These are phyloP conservation scores for Asterella californica DNA, from an alignment of 225 moss, liverwort and hornwort genomes.

Conservation along the genomic window DNA sequence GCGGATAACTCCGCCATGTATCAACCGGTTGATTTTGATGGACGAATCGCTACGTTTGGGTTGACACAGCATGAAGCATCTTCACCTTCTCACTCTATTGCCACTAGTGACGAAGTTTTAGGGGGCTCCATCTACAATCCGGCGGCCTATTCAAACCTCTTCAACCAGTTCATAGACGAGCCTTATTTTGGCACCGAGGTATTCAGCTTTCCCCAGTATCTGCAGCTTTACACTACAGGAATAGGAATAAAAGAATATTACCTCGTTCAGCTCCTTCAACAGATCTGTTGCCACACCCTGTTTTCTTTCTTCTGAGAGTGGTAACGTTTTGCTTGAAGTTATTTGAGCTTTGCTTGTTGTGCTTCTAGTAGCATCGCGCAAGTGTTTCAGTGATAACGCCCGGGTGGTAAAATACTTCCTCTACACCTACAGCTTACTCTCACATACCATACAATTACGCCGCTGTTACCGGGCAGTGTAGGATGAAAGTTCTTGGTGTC, in stretches of 20 bases:
- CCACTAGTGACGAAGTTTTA: constrained; percentile 59
- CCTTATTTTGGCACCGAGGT: constrained; percentile 66
- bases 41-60: constrained; percentile 49
- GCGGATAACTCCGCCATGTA: constrained; percentile 47
- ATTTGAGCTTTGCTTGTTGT: not conserved
- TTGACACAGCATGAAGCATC: constrained; percentile 31
- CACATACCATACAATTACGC: not conserved
- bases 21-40: constrained; percentile 66
- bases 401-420: too few species aligned
- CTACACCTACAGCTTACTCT: too few species aligned
- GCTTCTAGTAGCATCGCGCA: not conserved
- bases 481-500: not conserved
- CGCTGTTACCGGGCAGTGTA: not conserved
- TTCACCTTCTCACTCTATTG: constrained; percentile 37
- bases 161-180: constrained; percentile 46
- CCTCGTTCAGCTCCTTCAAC: not conserved
- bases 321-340: not conserved
- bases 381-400: not conserved
- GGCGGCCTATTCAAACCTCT: constrained; percentile 58
- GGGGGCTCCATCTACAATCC: constrained; percentile 91
- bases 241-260: not conserved
- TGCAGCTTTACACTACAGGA: not conserved
- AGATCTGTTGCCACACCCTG: not conserved
- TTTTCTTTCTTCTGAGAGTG: not conserved
- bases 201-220: not conserved